Base-by-base conservation (phyloP, 768 basidiomycete species). In the Strobilomyces confusus region DNA sequence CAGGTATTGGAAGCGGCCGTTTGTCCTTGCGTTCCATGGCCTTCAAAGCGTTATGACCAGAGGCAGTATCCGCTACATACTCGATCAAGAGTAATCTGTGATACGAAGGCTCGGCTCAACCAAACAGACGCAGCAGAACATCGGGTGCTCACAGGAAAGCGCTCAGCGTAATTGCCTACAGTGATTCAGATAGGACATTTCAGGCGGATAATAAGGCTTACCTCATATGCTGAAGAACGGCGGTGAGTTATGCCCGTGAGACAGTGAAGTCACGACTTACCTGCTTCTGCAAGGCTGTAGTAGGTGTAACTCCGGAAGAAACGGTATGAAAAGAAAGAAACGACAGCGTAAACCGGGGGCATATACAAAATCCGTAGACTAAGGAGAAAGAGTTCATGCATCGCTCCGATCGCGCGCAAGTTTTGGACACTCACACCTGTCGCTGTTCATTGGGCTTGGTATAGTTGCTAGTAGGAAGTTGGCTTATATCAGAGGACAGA, bases 251-350 rank as follows among this genome's bases (percentile, higher is more conserved):
- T 9, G 57, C 73, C 72, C 23, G 70, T 32, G 22, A 32, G n/a
- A 41, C 22, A 25, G 15, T 48, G 30, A 42, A 36, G 4, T 6
- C 13, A 17, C 22, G 62, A 59, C 80, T 48, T 51, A 82, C 81
- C 73, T 47, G 73, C 64, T 71, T 82, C 74, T 44, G 74, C 71
- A 40, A 82, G 75, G 33, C 71, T 72, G 60, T 82, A 82, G 62
- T 83, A 83, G 38, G 81, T 89, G 63, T 89, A 93, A 52, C 79
- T 73, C 36, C 89, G 80, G 74, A 89, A 94, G 72, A 73, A 94
- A 1, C 92, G 82, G 62, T 90, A 95, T 25, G 88, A 89, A 60
- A 89, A 80, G 73, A 94, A 95, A 1, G 89, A 90, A 45, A 94
- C 81, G 57, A 92, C 72, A 25, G 85, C 86, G 66, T 88, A 92